Evolutionary conservation across 768 basidiomycete species (phyloP).

Genomic region (Phanerochaete sordida): DNA sequence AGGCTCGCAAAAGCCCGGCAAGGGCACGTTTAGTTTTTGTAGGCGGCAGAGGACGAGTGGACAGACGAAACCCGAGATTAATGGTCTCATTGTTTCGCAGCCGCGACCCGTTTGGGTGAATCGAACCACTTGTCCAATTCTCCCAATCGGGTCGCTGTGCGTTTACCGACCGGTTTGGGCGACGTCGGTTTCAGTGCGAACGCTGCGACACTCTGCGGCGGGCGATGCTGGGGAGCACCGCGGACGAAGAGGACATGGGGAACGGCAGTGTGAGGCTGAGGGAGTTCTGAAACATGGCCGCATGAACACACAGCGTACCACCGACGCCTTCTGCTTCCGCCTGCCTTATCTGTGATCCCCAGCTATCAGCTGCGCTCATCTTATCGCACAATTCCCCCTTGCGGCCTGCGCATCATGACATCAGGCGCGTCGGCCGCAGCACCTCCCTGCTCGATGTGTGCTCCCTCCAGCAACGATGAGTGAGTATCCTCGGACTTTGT

Average conservation of each 20-base stretch:
- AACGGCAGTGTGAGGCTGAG: background rate
- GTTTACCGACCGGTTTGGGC: background rate
- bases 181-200: background rate
- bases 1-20: background rate
- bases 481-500: too few species aligned
- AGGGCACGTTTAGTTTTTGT: background rate
- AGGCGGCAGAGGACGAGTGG: background rate
- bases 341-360: background rate
- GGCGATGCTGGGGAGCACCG: background rate
- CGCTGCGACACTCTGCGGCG: background rate
- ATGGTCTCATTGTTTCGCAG: conserved; percentile 9
- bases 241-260: background rate
- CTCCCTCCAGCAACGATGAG: too few species aligned
- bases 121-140: background rate
- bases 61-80: conserved; percentile 9
- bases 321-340: background rate
- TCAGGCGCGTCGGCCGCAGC: too few species aligned
- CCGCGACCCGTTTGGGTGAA: background rate
- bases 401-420: background rate
- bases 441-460: too few species aligned
- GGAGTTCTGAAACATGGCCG: background rate
- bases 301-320: background rate
- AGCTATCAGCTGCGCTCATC: background rate
- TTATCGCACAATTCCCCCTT: background rate
- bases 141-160: background rate